A percentile compares a stretch with the other conserved stretches of the same genome.
Evolutionary conservation across 1,139 yeast genomes (phyloP).

Genomic region (Pichia sp.): DNA sequence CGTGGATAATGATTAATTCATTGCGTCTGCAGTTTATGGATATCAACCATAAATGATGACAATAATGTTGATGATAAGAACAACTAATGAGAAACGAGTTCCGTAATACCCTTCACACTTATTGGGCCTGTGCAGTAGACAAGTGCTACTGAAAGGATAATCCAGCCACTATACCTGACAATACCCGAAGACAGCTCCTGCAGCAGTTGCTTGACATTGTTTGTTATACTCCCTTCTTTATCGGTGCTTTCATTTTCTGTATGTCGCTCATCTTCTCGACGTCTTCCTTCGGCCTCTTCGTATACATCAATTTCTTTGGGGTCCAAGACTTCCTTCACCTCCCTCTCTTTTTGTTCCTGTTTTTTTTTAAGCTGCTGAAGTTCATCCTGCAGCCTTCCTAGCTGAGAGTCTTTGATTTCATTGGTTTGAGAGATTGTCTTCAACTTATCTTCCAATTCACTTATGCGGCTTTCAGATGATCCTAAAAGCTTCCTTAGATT

Average conservation of each 20-base stretch:
- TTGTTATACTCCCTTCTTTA: neutral
- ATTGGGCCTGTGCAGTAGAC: neutral
- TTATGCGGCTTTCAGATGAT: neutral
- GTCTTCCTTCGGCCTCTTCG: neutral
- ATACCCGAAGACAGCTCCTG: slow-evolving; percentile 1
- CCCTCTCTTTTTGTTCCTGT: neutral
- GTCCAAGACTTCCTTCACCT: neutral
- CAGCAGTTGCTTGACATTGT: neutral
- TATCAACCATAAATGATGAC: neutral
- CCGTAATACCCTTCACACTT: neutral
- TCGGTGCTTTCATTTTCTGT: neutral
- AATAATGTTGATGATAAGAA: neutral
- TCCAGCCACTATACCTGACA: slow-evolving; percentile 2
- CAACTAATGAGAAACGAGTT: slow-evolving; percentile 1
- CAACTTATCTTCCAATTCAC: neutral
- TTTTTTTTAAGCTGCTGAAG: neutral
- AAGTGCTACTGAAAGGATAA: slow-evolving; percentile 1
- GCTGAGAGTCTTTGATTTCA: neutral
- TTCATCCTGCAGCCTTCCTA: neutral
- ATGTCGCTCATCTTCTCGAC: neutral
- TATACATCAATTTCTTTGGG: neutral
- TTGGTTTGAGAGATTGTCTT: neutral
- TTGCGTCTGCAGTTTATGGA: neutral
- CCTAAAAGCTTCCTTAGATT: slow-evolving; percentile 1
- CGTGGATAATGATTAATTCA: too few species aligned